Conservation (phyloP, 139 green algal genomes). For the Chlamydomonas sp. region DNA sequence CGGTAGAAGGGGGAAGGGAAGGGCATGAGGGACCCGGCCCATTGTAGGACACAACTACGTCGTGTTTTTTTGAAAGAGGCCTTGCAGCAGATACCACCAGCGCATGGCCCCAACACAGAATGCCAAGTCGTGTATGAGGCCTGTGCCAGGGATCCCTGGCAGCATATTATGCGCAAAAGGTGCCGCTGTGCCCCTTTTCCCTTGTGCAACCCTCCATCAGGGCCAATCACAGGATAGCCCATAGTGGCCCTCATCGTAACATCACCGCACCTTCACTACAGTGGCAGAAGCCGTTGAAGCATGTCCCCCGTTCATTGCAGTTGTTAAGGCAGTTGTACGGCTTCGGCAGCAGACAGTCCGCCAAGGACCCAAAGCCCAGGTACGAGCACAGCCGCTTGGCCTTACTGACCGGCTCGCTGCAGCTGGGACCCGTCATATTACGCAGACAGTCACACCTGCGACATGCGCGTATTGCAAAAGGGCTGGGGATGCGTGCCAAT, state of each 20-base stretch:
- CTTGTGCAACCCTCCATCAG: no score
- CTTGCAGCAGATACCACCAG: no score
- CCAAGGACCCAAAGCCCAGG: conserved; percentile 4
- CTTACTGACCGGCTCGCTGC: not conserved
- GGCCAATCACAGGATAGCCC: not conserved
- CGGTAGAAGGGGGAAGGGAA: no score
- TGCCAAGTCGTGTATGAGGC: no score
- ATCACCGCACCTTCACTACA: conserved; percentile 28
- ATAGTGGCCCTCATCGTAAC: not conserved
- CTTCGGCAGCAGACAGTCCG: conserved; percentile 17
- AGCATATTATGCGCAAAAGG: no score
- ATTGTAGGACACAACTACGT: no score
- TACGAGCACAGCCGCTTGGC: conserved; percentile 8
- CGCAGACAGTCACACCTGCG: conserved; percentile 53
- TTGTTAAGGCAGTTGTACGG: conserved; percentile 38
- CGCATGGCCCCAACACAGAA: no score
- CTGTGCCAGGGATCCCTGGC: no score
- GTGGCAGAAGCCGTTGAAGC: conserved; percentile 44
- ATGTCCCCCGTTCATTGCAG: conserved; percentile 38
- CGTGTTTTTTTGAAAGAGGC: no score
- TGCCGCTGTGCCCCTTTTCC: no score
- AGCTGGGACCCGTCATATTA: conserved; percentile 27
- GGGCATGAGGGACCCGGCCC: no score
- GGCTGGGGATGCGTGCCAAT: no score
- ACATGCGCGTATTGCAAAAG: not conserved